Conservation (phyloP, 305 asterid genomes). For the Petunia hybrid region DNA sequence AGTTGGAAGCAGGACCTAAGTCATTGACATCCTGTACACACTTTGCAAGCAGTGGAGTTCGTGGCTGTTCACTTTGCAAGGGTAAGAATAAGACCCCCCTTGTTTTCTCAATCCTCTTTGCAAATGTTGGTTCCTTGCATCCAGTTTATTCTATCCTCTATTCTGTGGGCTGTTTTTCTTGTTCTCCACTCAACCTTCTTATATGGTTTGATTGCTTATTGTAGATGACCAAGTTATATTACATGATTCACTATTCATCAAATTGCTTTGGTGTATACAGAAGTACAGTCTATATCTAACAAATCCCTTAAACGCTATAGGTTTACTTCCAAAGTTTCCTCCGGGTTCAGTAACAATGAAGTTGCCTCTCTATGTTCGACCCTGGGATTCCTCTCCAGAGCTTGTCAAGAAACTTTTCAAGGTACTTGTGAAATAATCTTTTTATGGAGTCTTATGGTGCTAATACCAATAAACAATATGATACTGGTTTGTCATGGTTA, state of each 20-base stretch:
- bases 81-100: conserved; percentile 51
- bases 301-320: conserved; percentile 49
- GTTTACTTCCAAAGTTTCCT: conserved; percentile 92
- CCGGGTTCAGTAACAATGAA: conserved; percentile 82
- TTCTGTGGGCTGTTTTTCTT: not conserved
- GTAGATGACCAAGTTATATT: not conserved
- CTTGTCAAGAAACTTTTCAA: conserved; percentile 87
- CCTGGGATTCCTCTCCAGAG: conserved; percentile 91
- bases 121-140: not conserved
- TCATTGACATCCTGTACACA: conserved; percentile 80
- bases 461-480: conserved; percentile 22
- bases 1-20: conserved; percentile 78
- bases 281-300: not conserved
- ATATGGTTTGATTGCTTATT: not conserved
- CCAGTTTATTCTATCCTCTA: conserved; percentile 19
- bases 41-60: conserved; percentile 67
- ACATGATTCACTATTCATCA: conserved; percentile 17
- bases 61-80: conserved; percentile 94
- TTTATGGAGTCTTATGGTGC: not conserved
- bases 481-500: not conserved
- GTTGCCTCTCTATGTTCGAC: conserved; percentile 69
- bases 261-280: not conserved
- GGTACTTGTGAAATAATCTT: conserved; percentile 53
- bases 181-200: conserved; percentile 6
- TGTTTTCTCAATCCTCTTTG: conserved; percentile 26